Evolutionary conservation across 352 stramenopile species (phyloP).

Genomic region (Globisporangium paroecandrum): DNA sequence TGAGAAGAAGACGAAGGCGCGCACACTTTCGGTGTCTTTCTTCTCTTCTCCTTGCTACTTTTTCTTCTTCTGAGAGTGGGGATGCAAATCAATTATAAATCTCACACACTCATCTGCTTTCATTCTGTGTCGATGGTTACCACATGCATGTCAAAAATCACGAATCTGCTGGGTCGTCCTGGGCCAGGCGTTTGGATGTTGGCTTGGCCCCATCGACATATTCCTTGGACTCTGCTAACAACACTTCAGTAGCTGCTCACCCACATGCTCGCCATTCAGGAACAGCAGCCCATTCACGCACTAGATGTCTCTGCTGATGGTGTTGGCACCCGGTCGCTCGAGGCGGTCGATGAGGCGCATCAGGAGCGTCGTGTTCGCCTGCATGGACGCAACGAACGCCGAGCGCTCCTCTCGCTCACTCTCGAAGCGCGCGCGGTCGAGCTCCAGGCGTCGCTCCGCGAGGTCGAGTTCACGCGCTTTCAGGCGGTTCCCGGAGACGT

Average conservation of each 20-base stretch:
- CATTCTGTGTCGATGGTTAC: background rate
- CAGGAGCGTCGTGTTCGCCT: conserved; percentile 15
- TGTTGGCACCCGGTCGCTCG: background rate
- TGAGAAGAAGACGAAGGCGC: no score
- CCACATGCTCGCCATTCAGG: background rate
- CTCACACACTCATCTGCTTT: background rate
- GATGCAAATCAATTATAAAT: background rate
- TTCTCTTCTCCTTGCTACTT: no score
- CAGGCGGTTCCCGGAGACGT: background rate
- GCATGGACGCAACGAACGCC: conserved; percentile 11
- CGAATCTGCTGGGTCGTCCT: background rate
- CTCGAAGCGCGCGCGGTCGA: conserved; percentile 14
- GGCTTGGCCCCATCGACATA: background rate
- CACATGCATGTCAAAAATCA: background rate
- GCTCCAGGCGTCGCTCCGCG: conserved; percentile 13
- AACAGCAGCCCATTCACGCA: background rate
- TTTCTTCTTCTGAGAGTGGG: no score
- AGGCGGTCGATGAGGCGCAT: conserved; percentile 16
- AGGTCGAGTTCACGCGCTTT: conserved; percentile 12
- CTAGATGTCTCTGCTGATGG: background rate
- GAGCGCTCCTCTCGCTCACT: conserved; percentile 15
- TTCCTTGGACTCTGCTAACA: background rate
- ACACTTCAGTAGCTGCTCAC: background rate
- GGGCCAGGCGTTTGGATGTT: background rate
- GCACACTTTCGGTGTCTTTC: no score